These are phyloP conservation scores for Phytophthora hibernalis DNA, from an alignment of 352 stramenopile genomes.

Conservation along the genomic window DNA sequence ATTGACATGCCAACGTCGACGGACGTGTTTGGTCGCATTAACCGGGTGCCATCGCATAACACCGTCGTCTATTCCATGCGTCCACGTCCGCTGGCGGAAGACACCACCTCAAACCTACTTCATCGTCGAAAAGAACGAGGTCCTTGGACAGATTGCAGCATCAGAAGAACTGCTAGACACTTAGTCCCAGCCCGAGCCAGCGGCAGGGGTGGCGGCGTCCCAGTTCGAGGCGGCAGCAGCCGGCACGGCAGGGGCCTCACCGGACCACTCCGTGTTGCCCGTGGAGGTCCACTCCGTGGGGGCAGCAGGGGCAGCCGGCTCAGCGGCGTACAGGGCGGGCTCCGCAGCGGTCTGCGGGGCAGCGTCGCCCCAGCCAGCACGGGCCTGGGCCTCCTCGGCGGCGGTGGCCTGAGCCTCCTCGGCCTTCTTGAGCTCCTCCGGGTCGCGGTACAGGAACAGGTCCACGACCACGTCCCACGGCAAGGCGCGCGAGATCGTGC, in stretches of 20 bases:
- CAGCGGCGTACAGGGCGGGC: slow-evolving; percentile 59
- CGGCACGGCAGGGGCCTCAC: slow-evolving; percentile 62
- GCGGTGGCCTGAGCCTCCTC: slow-evolving; percentile 96
- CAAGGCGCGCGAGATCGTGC: slow-evolving; percentile 94
- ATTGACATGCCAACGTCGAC: slow-evolving; percentile 21
- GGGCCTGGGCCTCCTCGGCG: slow-evolving; percentile 69
- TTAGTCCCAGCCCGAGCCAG: slow-evolving; percentile 86
- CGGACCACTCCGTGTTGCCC: slow-evolving; percentile 79
- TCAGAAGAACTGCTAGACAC: slow-evolving; percentile 33
- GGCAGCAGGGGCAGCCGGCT: slow-evolving; percentile 58
- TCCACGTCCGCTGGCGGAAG: slow-evolving; percentile 35
- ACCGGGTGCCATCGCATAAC: slow-evolving; percentile 93
- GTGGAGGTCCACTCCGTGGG: slow-evolving; percentile 74
- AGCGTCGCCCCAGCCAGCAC: slow-evolving; percentile 77
- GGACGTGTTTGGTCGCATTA: slow-evolving; percentile 83
- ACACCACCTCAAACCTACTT: slow-evolving; percentile 20
- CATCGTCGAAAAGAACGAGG: slow-evolving; percentile 45
- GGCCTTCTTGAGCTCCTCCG: slow-evolving; percentile 99
- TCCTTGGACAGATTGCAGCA: slow-evolving; percentile 13
- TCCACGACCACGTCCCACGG: slow-evolving; percentile 99
- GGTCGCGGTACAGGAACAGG: slow-evolving; percentile 99
- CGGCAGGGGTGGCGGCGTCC: slow-evolving; percentile 59
- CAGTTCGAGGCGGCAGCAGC: slow-evolving; percentile 53
- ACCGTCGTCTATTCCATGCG: slow-evolving; percentile 94
- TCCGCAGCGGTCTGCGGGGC: slow-evolving; percentile 54